phyloP scores from a whole-genome alignment of 2,329 filamentous ascomycete genomes.

The Zasmidium angulare region DNA sequence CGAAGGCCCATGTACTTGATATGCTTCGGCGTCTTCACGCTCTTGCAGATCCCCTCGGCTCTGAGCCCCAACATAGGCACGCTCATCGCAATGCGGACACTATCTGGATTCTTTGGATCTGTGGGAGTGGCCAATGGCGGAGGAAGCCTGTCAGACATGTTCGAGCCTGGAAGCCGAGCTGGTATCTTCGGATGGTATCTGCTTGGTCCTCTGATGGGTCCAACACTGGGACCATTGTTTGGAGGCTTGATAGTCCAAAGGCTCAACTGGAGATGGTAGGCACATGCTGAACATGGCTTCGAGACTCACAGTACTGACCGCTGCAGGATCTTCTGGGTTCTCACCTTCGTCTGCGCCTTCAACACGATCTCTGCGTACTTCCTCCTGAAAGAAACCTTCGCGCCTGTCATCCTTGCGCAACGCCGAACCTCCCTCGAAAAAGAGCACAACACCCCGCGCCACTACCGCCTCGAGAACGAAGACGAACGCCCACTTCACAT shows the following conservation, averaged over 20 bases:
- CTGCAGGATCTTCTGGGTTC: slow-evolving; percentile 51
- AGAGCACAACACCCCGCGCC: slow-evolving; percentile 36
- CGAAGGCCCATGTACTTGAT: slow-evolving; percentile 45
- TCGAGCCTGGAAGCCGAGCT: slow-evolving; percentile 46
- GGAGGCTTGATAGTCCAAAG: slow-evolving; percentile 28
- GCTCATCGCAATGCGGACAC: slow-evolving; percentile 46
- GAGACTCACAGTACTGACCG: not conserved
- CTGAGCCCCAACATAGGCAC: slow-evolving; percentile 48
- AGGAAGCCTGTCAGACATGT: slow-evolving; percentile 55
- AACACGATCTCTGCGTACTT: slow-evolving; percentile 46
- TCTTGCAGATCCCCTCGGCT: slow-evolving; percentile 50
- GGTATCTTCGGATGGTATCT: slow-evolving; percentile 49
- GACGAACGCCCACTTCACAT: slow-evolving; percentile 39
- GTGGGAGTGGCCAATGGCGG: slow-evolving; percentile 54
- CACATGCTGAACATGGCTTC: not conserved
- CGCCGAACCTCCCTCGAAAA: slow-evolving; percentile 39
- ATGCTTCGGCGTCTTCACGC: slow-evolving; percentile 46
- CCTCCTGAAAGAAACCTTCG: slow-evolving; percentile 47
- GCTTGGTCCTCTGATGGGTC: slow-evolving; percentile 44
- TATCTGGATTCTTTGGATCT: slow-evolving; percentile 52
- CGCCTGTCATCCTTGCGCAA: slow-evolving; percentile 40
- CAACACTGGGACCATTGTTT: slow-evolving; percentile 42
- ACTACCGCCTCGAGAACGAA: slow-evolving; percentile 45
- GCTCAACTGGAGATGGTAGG: slow-evolving; percentile 7
- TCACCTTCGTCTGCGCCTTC: slow-evolving; percentile 43